Evolutionary conservation across 371 early-diverging fungal species (phyloP).

Genomic region (Mucor sp.): DNA sequence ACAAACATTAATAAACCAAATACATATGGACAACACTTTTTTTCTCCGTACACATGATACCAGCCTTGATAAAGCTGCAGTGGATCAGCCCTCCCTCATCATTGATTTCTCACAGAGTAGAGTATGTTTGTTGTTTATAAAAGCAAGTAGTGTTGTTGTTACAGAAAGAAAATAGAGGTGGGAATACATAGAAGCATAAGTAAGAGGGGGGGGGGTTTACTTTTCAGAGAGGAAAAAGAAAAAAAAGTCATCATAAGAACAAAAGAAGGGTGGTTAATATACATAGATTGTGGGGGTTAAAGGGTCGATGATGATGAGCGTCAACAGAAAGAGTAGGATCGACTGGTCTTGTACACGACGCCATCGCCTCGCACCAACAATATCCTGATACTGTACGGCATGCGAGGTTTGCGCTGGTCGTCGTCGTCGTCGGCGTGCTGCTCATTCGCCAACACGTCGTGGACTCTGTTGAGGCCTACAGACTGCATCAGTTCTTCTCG

Average conservation of each 20-base stretch:
- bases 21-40: too few relatives aligned
- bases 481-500: constrained; percentile 25
- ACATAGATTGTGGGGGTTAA: not conserved
- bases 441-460: constrained; percentile 2
- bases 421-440: not conserved
- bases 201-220: not conserved
- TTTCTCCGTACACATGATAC: too few relatives aligned
- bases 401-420: not conserved
- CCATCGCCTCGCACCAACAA: constrained; percentile 65
- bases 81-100: too few relatives aligned
- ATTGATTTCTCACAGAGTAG: too few relatives aligned
- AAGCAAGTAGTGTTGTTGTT: not conserved
- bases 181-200: not conserved
- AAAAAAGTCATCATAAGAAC: not conserved
- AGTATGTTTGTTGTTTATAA: not conserved
- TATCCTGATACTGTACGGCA: constrained; percentile 45
- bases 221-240: not conserved
- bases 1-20: not conserved
- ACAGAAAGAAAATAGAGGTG: not conserved
- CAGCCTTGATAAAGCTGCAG: too few relatives aligned
- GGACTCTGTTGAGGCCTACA: constrained; percentile 4
- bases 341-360: constrained; percentile 62
- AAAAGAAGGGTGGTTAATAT: not conserved
- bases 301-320: too few relatives aligned
- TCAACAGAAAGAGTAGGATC: constrained; percentile 12